Evolutionary conservation across 345 rosid species (phyloP).

Genomic region (Sisymbrium altissimum): DNA sequence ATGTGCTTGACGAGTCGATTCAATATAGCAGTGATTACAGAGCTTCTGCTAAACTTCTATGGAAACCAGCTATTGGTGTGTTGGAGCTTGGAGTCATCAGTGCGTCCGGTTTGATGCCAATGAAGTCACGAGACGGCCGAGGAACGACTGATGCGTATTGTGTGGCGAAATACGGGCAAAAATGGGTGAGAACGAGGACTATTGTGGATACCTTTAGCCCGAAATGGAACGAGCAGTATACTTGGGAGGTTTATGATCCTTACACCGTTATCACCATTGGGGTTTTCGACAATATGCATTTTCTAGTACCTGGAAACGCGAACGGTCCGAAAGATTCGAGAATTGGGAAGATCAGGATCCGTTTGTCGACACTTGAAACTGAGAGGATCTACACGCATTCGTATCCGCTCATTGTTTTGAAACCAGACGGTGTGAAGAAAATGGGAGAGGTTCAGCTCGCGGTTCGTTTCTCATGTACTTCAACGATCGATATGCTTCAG

Average conservation of each 20-base stretch:
- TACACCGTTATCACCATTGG: conserved; percentile 43
- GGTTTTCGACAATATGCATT: conserved; percentile 43
- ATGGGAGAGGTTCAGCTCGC: conserved; percentile 52
- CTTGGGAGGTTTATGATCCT: conserved; percentile 62
- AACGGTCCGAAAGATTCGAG: conserved; percentile 31
- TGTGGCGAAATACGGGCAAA: conserved; percentile 49
- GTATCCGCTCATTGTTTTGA: conserved; percentile 41
- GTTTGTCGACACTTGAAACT: conserved; percentile 41
- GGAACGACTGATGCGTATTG: conserved; percentile 51
- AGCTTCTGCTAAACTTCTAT: conserved; percentile 41
- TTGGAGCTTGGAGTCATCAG: conserved; percentile 53
- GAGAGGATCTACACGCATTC: conserved; percentile 42
- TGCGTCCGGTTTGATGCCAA: conserved; percentile 44
- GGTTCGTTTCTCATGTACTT: conserved; percentile 35
- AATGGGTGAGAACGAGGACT: conserved; percentile 51
- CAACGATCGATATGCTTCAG: conserved; percentile 38
- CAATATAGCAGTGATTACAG: conserved; percentile 53
- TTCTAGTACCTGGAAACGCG: conserved; percentile 19
- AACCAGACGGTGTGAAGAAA: conserved; percentile 42
- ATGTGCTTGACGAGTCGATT: conserved; percentile 50
- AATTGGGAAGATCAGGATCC: conserved; percentile 47
- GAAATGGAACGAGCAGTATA: conserved; percentile 52
- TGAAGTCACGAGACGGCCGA: conserved; percentile 42
- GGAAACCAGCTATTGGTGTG: conserved; percentile 43
- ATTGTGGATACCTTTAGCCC: conserved; percentile 43